Conservation (phyloP, 2,329 filamentous ascomycete species). For the Colletotrichum liriopes region DNA sequence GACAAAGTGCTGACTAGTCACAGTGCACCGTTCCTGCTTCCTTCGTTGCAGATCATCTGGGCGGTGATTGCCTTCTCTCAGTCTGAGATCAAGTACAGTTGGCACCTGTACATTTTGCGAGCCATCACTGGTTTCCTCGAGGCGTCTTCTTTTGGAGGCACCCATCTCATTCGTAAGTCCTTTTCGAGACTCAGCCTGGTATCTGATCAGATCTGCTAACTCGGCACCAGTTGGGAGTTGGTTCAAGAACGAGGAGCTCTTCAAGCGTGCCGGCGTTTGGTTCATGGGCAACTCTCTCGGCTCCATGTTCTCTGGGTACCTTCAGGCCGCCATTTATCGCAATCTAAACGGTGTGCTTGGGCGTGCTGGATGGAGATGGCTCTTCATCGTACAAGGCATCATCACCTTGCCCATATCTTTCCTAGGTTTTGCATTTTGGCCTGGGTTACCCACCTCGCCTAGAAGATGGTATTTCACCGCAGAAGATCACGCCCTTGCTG, state of each 20-base stretch:
- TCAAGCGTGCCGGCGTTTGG: constrained; percentile 66
- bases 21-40: constrained; percentile 47
- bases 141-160: constrained; percentile 48
- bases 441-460: constrained; percentile 50
- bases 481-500: constrained; percentile 47
- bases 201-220: constrained; percentile 48
- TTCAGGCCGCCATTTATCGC: constrained; percentile 69
- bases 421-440: constrained; percentile 52
- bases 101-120: constrained; percentile 48
- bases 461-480: constrained; percentile 50
- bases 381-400: constrained; percentile 58
- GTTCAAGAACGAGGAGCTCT: constrained; percentile 58
- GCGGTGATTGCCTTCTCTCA: constrained; percentile 49
- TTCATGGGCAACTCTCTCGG: constrained; percentile 67
- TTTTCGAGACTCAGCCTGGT: constrained; percentile 48
- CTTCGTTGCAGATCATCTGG: constrained; percentile 46
- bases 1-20: not conserved
- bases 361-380: constrained; percentile 56
- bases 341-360: constrained; percentile 66
- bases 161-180: constrained; percentile 49
- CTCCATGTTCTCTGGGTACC: constrained; percentile 70
- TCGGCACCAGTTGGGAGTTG: constrained; percentile 58
- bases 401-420: constrained; percentile 46
- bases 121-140: constrained; percentile 45
- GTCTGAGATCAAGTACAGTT: constrained; percentile 45